A percentile compares a stretch with the other conserved stretches of the same genome.
Evolutionary conservation across 352 stramenopile species (phyloP).

Genomic region (Pythium angustatum): DNA sequence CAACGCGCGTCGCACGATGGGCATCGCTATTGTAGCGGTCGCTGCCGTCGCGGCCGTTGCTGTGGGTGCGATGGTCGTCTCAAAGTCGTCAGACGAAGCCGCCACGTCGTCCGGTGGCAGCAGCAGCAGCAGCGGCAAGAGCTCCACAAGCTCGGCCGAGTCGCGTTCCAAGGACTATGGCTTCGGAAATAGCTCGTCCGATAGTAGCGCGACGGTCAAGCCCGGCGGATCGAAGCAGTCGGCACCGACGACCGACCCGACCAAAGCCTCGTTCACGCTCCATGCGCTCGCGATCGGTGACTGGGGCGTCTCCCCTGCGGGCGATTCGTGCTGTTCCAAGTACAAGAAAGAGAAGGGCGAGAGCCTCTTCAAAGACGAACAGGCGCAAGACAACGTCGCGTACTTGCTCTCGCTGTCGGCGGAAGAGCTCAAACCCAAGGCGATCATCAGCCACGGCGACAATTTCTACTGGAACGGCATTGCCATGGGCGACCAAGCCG

Average conservation of each 20-base stretch:
- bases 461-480: constrained; percentile 87
- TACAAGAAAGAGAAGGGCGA: constrained; percentile 27
- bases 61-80: constrained; percentile 1
- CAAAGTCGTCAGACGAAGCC: background rate
- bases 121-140: background rate
- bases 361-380: constrained; percentile 33
- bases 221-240: background rate
- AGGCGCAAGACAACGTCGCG: constrained; percentile 34
- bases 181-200: background rate
- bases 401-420: constrained; percentile 36
- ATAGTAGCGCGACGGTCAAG: background rate
- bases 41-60: constrained; percentile 14
- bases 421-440: constrained; percentile 49
- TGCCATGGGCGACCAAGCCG: constrained; percentile 41
- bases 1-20: background rate
- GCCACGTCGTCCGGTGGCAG: background rate
- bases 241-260: constrained; percentile 10
- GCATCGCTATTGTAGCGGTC: background rate
- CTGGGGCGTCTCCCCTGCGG: constrained; percentile 26
- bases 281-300: constrained; percentile 29
- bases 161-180: background rate
- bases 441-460: constrained; percentile 69
- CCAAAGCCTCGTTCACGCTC: constrained; percentile 19
- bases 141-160: background rate
- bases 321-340: constrained; percentile 31